These are phyloP conservation scores for Dichotomopilus funicola DNA, from an alignment of 2,329 filamentous ascomycete species.

Conservation along the genomic window DNA sequence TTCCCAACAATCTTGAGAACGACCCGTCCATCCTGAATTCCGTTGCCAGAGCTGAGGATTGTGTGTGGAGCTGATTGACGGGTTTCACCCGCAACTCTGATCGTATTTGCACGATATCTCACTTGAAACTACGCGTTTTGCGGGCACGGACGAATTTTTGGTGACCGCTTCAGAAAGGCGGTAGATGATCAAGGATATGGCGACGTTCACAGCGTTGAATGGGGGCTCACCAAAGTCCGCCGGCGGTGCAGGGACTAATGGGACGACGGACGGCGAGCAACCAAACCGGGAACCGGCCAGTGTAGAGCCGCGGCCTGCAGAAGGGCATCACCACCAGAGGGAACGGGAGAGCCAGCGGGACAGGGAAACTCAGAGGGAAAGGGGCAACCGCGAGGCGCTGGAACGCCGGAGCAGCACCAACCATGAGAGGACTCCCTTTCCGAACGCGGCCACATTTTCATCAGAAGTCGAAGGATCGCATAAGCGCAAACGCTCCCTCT, in stretches of 20 bases:
- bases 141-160: neutral
- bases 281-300: slow-evolving; percentile 22
- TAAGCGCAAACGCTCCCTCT: slow-evolving; percentile 66
- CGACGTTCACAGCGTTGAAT: slow-evolving; percentile 47
- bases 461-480: slow-evolving; percentile 43
- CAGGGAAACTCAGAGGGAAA: slow-evolving; percentile 25
- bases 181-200: slow-evolving; percentile 35
- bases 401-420: slow-evolving; percentile 34
- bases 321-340: slow-evolving; percentile 27
- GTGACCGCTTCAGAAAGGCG: neutral
- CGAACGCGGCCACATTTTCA: slow-evolving; percentile 33
- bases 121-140: neutral
- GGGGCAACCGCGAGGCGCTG: slow-evolving; percentile 11
- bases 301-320: slow-evolving; percentile 23
- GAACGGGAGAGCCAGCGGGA: slow-evolving; percentile 14
- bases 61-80: too few relatives aligned
- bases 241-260: slow-evolving; percentile 29
- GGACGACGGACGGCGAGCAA: slow-evolving; percentile 26
- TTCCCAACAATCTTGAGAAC: too few relatives aligned
- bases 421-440: slow-evolving; percentile 37
- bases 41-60: too few relatives aligned
- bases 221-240: slow-evolving; percentile 41
- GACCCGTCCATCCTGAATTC: too few relatives aligned
- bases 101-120: neutral
- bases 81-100: neutral